phyloP scores from a whole-genome alignment of 371 early-diverging fungal species.

The Blakeslea trispora region DNA sequence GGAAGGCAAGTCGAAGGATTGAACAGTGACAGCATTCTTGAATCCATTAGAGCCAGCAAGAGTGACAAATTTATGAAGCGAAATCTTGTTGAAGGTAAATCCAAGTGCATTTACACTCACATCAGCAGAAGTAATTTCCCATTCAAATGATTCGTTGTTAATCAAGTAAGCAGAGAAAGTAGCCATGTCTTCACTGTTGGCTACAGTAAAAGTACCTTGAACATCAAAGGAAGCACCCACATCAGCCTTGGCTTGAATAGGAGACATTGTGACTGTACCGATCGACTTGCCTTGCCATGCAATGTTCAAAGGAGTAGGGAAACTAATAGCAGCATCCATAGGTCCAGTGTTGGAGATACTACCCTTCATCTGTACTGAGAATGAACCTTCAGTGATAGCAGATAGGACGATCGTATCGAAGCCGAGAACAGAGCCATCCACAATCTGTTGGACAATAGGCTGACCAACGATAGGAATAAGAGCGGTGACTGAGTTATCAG shows the following conservation, averaged over 20 bases:
- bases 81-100: slow-evolving; percentile 56
- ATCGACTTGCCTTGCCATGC: slow-evolving; percentile 52
- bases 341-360: slow-evolving; percentile 61
- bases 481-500: slow-evolving; percentile 48
- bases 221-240: slow-evolving; percentile 52
- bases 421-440: slow-evolving; percentile 52
- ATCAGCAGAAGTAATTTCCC: slow-evolving; percentile 54
- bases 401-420: slow-evolving; percentile 54
- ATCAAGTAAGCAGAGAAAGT: slow-evolving; percentile 58
- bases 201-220: slow-evolving; percentile 48
- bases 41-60: slow-evolving; percentile 56
- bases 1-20: slow-evolving; percentile 56
- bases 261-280: slow-evolving; percentile 54
- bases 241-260: slow-evolving; percentile 46
- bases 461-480: slow-evolving; percentile 61
- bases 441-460: slow-evolving; percentile 59
- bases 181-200: slow-evolving; percentile 46
- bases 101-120: slow-evolving; percentile 63
- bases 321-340: slow-evolving; percentile 60
- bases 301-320: slow-evolving; percentile 52
- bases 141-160: slow-evolving; percentile 54
- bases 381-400: slow-evolving; percentile 45
- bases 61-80: slow-evolving; percentile 55
- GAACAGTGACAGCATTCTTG: slow-evolving; percentile 56
- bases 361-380: slow-evolving; percentile 61